Conservation (phyloP, 2,329 filamentous ascomycete genomes). For the Botryotinia globosa region DNA sequence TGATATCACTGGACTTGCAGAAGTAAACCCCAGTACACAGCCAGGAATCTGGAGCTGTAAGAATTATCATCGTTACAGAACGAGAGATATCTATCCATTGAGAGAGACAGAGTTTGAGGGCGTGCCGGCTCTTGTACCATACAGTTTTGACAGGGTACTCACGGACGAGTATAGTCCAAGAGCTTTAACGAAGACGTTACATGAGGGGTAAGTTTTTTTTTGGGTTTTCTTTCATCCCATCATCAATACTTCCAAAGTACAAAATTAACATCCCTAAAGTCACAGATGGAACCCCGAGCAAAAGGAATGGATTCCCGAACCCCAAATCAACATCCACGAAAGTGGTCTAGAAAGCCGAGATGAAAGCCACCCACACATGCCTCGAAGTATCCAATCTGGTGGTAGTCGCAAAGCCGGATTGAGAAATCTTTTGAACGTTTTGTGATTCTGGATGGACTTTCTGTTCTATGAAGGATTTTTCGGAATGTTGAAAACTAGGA, state of each 20-base stretch:
- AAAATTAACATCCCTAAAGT: conserved; percentile 40
- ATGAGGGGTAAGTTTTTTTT: conserved; percentile 53
- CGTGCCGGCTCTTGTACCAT: conserved; percentile 66
- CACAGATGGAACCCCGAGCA: conserved; percentile 58
- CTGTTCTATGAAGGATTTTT: not conserved
- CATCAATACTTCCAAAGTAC: conserved; percentile 1
- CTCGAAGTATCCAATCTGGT: conserved; percentile 27
- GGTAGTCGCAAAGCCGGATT: conserved; percentile 26
- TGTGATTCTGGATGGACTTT: conserved; percentile 16
- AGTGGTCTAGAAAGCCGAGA: not conserved
- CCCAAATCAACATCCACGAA: not conserved
- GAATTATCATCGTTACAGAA: conserved; percentile 71
- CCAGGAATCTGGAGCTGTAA: conserved; percentile 77
- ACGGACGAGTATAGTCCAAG: conserved; percentile 63
- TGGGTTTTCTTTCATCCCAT: not conserved
- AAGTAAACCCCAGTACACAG: conserved; percentile 55
- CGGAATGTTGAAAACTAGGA: not conserved
- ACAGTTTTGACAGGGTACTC: conserved; percentile 63
- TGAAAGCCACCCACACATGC: conserved; percentile 26
- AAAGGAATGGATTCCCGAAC: conserved; percentile 52
- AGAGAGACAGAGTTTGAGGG: conserved; percentile 73
- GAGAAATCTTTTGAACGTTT: conserved; percentile 26
- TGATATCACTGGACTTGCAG: conserved; percentile 75
- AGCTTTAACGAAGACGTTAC: conserved; percentile 58
- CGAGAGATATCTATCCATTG: conserved; percentile 73